Conservation (phyloP, 257 asterid genomes). For the Osmanthus fragrans region DNA sequence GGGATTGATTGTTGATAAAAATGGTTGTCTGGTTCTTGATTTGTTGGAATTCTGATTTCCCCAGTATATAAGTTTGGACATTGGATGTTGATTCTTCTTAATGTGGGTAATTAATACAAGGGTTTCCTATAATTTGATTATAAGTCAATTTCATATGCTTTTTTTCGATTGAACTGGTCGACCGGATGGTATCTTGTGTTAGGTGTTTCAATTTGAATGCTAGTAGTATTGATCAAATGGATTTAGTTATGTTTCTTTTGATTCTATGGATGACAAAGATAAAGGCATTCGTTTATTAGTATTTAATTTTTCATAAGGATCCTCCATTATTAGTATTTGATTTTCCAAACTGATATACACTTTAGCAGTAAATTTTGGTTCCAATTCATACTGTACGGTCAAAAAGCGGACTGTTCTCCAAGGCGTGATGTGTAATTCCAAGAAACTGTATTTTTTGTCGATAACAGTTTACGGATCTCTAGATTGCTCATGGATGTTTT, state of each 20-base stretch:
- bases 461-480: background rate
- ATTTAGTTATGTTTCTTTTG: background rate
- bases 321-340: background rate
- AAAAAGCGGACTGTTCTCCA: background rate
- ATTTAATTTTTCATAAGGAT: background rate
- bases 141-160: background rate
- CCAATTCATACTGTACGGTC: background rate
- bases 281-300: background rate
- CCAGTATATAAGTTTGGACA: background rate
- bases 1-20: background rate
- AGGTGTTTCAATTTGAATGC: background rate
- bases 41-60: background rate
- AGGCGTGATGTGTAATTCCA: background rate
- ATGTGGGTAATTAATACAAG: background rate
- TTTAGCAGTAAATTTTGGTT: background rate
- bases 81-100: background rate
- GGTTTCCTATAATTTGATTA: background rate
- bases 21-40: constrained; percentile 18
- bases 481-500: background rate
- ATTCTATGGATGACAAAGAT: background rate
- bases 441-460: background rate
- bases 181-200: background rate
- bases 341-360: background rate
- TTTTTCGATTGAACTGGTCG: background rate
- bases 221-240: background rate